These are phyloP conservation scores for Salix exigua DNA, from an alignment of 345 rosid species.

Conservation along the genomic window DNA sequence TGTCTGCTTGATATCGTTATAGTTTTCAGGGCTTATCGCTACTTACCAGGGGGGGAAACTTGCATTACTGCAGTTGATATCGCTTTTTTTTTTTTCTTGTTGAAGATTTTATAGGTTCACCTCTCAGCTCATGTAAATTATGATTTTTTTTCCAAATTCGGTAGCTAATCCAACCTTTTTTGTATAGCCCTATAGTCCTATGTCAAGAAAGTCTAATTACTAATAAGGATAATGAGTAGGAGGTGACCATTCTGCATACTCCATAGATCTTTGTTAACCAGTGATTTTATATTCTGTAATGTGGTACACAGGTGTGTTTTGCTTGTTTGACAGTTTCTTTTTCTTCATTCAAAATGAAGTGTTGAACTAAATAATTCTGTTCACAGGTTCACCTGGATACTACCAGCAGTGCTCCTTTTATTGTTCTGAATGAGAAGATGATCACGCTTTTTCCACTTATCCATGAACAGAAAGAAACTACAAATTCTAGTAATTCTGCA, in stretches of 20 bases:
- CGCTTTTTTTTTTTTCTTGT: neutral
- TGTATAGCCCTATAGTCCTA: neutral
- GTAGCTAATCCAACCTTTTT: neutral
- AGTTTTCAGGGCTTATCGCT: neutral
- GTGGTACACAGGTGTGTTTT: neutral
- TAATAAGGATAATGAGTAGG: neutral
- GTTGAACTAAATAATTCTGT: slow-evolving; percentile 6
- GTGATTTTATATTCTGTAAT: neutral
- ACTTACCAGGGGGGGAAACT: neutral
- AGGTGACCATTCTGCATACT: neutral
- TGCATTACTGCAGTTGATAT: neutral
- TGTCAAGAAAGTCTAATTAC: neutral
- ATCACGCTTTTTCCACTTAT: slow-evolving; percentile 47
- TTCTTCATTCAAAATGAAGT: neutral
- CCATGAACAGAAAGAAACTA: slow-evolving; percentile 34
- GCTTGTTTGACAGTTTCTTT: neutral
- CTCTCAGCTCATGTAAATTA: neutral
- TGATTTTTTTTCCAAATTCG: neutral
- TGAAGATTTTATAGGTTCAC: neutral
- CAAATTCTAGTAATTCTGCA: slow-evolving; percentile 35
- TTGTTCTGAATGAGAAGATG: slow-evolving; percentile 55
- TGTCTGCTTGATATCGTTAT: neutral
- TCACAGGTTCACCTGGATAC: slow-evolving; percentile 45
- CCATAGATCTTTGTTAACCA: neutral
- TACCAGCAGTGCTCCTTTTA: slow-evolving; percentile 53